Percentiles rank a stretch among this genome's conserved stretches.
Evolutionary conservation across 352 stramenopile species (phyloP).

Genomic region (Pythium biforme): DNA sequence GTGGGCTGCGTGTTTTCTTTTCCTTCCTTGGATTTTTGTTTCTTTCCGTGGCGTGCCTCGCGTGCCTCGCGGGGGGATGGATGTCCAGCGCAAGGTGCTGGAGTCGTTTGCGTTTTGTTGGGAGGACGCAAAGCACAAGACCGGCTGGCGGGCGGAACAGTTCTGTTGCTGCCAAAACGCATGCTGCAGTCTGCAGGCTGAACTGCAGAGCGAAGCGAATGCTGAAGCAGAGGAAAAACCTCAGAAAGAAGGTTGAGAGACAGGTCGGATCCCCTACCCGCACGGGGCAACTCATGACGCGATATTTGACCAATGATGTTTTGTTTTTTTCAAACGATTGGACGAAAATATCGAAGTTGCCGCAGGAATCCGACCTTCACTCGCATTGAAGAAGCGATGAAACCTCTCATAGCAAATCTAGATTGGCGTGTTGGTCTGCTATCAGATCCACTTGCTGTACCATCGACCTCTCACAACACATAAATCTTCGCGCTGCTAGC

Average conservation of each 20-base stretch:
- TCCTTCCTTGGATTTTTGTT: no score
- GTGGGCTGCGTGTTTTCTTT: no score
- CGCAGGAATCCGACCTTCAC: neutral
- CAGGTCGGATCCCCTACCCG: neutral
- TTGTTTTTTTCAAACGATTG: neutral
- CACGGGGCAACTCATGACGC: no score
- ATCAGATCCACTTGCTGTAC: no score
- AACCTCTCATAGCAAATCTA: neutral
- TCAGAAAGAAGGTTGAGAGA: neutral
- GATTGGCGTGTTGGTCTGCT: neutral
- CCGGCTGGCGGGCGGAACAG: neutral
- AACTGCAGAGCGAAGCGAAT: no score
- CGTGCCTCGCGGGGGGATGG: no score
- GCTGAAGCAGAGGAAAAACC: neutral
- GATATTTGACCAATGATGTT: neutral
- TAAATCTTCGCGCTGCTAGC: no score
- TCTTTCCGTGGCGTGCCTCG: no score
- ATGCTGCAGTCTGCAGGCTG: neutral
- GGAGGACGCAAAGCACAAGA: neutral
- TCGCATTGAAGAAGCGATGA: neutral
- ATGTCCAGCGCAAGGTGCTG: no score
- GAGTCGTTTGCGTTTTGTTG: neutral
- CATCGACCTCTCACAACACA: no score
- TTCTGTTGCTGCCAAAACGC: neutral
- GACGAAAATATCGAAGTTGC: neutral